A percentile compares a stretch with the other conserved stretches of the same genome.
Conservation (phyloP, 371 early-diverging fungal genomes). For the Rhizopus microsporus region DNA sequence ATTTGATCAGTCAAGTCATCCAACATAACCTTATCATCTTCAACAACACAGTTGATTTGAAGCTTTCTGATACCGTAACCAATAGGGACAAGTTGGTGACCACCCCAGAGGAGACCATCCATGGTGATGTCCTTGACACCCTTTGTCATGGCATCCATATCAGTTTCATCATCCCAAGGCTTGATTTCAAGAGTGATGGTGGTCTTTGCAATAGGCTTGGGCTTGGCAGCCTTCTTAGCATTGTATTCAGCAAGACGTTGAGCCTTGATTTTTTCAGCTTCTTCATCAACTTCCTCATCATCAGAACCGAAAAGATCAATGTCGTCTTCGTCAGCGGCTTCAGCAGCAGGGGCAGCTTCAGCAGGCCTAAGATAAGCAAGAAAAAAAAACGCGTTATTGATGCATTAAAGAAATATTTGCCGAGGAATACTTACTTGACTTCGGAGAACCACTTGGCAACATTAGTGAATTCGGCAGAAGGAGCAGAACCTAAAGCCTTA, state of each 20-base stretch:
- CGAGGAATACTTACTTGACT: constrained; percentile 37
- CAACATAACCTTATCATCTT: constrained; percentile 80
- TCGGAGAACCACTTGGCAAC: constrained; percentile 47
- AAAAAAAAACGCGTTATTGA: constrained; percentile 3
- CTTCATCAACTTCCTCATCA: constrained; percentile 89
- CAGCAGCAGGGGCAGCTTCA: constrained; percentile 60
- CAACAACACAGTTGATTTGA: constrained; percentile 90
- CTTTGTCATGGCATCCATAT: constrained; percentile 75
- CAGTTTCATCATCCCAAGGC: constrained; percentile 98
- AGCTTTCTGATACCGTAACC: constrained; percentile 94
- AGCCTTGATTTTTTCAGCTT: constrained; percentile 85
- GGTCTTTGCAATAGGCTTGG: constrained; percentile 91
- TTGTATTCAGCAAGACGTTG: constrained; percentile 91
- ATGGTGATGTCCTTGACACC: constrained; percentile 74
- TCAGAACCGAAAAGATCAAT: constrained; percentile 96
- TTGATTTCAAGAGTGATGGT: constrained; percentile 91
- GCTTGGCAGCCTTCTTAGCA: constrained; percentile 93
- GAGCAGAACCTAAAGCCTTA: constrained; percentile 47
- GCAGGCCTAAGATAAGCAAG: constrained; percentile 12
- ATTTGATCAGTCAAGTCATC: constrained; percentile 86
- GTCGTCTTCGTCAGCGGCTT: constrained; percentile 87
- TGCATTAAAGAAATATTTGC: neutral
- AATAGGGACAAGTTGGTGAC: constrained; percentile 74
- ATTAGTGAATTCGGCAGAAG: constrained; percentile 42
- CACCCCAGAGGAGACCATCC: constrained; percentile 94